Evolutionary conservation across 176 grass and related monocot genomes (phyloP).

Genomic region (Oryza rufipogon): DNA sequence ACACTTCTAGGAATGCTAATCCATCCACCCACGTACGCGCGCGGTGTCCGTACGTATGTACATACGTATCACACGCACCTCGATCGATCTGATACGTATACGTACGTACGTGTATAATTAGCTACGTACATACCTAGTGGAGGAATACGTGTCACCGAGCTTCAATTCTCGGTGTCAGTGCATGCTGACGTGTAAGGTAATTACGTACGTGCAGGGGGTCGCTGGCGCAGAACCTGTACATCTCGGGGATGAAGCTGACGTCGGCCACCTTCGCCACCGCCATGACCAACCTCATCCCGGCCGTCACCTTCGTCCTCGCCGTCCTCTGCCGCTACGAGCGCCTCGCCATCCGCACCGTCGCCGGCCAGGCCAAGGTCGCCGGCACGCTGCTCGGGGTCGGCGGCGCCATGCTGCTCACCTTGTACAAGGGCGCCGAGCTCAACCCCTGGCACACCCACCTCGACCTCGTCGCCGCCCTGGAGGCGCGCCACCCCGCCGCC

Average conservation of each 20-base stretch:
- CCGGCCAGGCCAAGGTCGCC: slow-evolving; percentile 69
- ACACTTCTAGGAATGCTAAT: neutral
- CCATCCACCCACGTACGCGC: neutral
- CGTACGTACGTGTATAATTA: too few species aligned
- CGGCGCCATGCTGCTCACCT: slow-evolving; percentile 91
- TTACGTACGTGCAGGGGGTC: slow-evolving; percentile 52
- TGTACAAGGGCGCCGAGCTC: slow-evolving; percentile 78
- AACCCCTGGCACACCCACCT: slow-evolving; percentile 53
- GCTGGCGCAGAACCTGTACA: slow-evolving; percentile 85
- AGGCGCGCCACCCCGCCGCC: neutral
- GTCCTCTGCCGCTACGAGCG: slow-evolving; percentile 80
- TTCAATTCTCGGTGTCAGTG: neutral
- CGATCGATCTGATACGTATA: neutral
- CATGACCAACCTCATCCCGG: slow-evolving; percentile 86
- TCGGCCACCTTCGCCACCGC: slow-evolving; percentile 79
- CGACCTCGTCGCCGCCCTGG: slow-evolving; percentile 42
- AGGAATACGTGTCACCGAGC: too few species aligned
- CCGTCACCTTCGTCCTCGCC: slow-evolving; percentile 73
- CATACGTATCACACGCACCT: too few species aligned
- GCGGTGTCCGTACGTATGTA: neutral
- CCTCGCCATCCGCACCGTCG: slow-evolving; percentile 40
- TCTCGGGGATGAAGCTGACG: slow-evolving; percentile 70
- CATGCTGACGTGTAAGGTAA: too few species aligned
- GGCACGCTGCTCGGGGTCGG: slow-evolving; percentile 77
- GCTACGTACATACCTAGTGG: too few species aligned